These are phyloP conservation scores for Penicillium goetzii DNA, from an alignment of 495 filamentous ascomycete species.

Conservation along the genomic window DNA sequence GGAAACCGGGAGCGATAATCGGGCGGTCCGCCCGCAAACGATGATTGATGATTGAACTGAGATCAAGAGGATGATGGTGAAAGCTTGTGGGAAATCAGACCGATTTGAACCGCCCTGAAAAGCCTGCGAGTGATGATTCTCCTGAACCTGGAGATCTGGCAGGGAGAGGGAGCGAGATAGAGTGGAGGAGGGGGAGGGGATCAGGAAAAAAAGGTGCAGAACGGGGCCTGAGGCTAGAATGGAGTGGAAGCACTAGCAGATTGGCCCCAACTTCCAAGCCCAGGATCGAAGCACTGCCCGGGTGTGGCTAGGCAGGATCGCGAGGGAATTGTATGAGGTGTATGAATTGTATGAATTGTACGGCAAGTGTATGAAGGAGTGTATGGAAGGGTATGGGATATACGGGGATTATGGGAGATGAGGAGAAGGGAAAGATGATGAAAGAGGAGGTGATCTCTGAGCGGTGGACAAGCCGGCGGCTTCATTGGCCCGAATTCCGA, in stretches of 20 bases:
- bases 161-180: constrained; percentile 1
- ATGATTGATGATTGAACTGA: constrained; percentile 3
- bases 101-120: constrained; percentile 6
- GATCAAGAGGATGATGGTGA: neutral
- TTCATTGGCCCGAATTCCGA: constrained; percentile 22
- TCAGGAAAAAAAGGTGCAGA: constrained; percentile 14
- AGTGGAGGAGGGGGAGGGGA: constrained; percentile 8
- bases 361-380: neutral
- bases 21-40: constrained; percentile 25
- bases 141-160: constrained; percentile 7
- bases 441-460: constrained; percentile 20
- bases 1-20: constrained; percentile 16
- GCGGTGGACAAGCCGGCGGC: constrained; percentile 16
- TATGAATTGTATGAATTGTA: constrained; percentile 1
- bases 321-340: neutral
- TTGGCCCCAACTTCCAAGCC: constrained; percentile 1
- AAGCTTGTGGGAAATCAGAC: constrained; percentile 1
- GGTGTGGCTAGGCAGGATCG: constrained; percentile 7
- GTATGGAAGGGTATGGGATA: neutral
- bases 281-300: constrained; percentile 5
- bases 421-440: constrained; percentile 15
- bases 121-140: neutral
- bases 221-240: constrained; percentile 25
- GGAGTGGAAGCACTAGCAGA: constrained; percentile 4
- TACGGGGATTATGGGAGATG: neutral